phyloP scores from a whole-genome alignment of 2,329 filamentous ascomycete genomes.

The Colletotrichum sp. region DNA sequence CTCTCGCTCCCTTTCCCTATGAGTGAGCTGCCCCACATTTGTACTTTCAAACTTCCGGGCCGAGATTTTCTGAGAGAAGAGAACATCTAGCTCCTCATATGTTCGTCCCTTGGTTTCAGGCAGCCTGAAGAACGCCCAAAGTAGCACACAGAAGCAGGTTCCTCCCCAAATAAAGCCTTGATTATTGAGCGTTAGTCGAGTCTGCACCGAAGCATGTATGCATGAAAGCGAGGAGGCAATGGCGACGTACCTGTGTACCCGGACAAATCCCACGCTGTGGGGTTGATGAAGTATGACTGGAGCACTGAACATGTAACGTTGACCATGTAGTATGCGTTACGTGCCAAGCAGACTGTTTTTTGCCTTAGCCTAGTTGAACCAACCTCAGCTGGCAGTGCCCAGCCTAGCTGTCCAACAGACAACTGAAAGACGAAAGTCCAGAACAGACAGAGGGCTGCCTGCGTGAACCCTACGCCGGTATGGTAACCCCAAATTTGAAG shows the following conservation, averaged over 20 bases:
- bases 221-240: neutral
- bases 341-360: constrained; percentile 35
- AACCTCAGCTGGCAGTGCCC: constrained; percentile 31
- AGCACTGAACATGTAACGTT: constrained; percentile 25
- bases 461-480: constrained; percentile 33
- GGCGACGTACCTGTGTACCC: constrained; percentile 40
- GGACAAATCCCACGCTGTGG: constrained; percentile 39
- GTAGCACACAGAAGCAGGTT: constrained; percentile 13
- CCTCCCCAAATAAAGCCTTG: constrained; percentile 24
- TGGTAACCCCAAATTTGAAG: constrained; percentile 35
- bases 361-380: constrained; percentile 34
- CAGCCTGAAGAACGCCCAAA: constrained; percentile 27
- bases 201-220: neutral
- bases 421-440: constrained; percentile 18
- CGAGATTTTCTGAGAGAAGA: neutral
- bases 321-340: constrained; percentile 25
- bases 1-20: neutral
- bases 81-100: constrained; percentile 26
- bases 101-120: constrained; percentile 29
- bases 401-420: constrained; percentile 22
- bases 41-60: neutral
- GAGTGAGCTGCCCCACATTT: neutral
- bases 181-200: neutral
- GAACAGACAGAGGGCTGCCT: constrained; percentile 32
- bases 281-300: constrained; percentile 42